A percentile compares a stretch with the other conserved stretches of the same genome.
Conservation (phyloP, 1,139 yeast genomes). For the Debaryomycetaceae sp. region DNA sequence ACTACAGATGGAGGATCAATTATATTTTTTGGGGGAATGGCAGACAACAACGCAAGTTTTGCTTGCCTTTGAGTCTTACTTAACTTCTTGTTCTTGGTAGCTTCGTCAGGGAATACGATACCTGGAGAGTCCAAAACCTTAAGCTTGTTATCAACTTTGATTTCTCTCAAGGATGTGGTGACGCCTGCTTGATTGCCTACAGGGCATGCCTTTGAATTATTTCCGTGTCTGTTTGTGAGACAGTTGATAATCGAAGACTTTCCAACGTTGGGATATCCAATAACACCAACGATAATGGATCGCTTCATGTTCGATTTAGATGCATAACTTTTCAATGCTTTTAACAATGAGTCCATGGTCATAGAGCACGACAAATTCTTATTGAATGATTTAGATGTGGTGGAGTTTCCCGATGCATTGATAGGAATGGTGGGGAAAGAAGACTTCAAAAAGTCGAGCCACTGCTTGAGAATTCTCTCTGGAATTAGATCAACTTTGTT, state of each 20-base stretch:
- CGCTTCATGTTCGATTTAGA: slow-evolving; percentile 80
- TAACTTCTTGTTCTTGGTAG: slow-evolving; percentile 40
- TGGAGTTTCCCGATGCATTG: slow-evolving; percentile 53
- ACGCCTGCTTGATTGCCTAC: slow-evolving; percentile 98
- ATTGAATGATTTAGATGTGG: slow-evolving; percentile 67
- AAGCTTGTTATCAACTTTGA: slow-evolving; percentile 85
- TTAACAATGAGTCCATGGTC: slow-evolving; percentile 72
- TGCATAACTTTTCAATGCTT: slow-evolving; percentile 83
- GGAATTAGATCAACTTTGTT: slow-evolving; percentile 95
- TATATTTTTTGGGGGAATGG: slow-evolving; percentile 84
- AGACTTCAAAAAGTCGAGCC: slow-evolving; percentile 78
- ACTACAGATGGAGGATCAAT: slow-evolving; percentile 84
- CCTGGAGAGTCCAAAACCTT: slow-evolving; percentile 95
- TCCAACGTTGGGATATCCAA: slow-evolving; percentile 93
- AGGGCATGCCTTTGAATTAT: slow-evolving; percentile 73
- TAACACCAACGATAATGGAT: slow-evolving; percentile 91
- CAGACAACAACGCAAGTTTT: slow-evolving; percentile 80
- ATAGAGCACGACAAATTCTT: slow-evolving; percentile 69
- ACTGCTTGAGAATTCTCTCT: slow-evolving; percentile 71
- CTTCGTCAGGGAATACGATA: slow-evolving; percentile 84
- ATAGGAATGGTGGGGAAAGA: slow-evolving; percentile 92
- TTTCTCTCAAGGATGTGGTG: slow-evolving; percentile 86
- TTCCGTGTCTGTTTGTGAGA: slow-evolving; percentile 77
- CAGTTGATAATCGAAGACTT: slow-evolving; percentile 94
- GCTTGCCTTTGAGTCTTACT: slow-evolving; percentile 73